Evolutionary conservation across 1,284 basidiomycete genomes (phyloP).

Genomic region (Sporisorium reilianum): DNA sequence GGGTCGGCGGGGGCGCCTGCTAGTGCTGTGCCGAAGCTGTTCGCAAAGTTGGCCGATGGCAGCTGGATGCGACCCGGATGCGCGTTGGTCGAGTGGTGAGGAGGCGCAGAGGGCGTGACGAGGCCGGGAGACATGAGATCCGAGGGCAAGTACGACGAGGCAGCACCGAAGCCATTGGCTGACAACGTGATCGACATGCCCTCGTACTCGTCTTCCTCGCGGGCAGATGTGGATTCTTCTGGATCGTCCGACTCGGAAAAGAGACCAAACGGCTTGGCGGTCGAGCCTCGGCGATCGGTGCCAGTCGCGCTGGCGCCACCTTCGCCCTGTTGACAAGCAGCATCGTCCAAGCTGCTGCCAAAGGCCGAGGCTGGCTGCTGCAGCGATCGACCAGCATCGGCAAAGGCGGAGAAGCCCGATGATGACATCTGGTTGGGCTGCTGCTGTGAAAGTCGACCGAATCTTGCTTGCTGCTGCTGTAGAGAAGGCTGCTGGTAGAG

Average conservation of each 20-base stretch:
- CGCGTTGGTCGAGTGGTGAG: conserved; percentile 5
- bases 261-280: conserved; percentile 17
- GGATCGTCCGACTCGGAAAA: conserved; percentile 8
- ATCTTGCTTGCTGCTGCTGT: conserved; percentile 17
- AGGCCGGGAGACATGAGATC: conserved; percentile 54
- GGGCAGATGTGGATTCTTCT: conserved; percentile 3
- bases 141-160: conserved; percentile 44
- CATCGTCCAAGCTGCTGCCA: conserved; percentile 6
- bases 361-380: conserved; percentile 23
- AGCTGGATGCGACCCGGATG: conserved; percentile 63
- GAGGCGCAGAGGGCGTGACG: conserved; percentile 30
- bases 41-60: conserved; percentile 45
- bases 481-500: conserved; percentile 29
- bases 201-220: conserved; percentile 12
- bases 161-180: conserved; percentile 33
- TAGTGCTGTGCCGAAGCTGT: conserved; percentile 26
- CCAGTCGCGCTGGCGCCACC: not conserved
- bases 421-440: conserved; percentile 20
- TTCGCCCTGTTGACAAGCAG: conserved; percentile 7
- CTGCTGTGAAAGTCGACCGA: conserved; percentile 27
- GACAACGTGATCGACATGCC: conserved; percentile 48
- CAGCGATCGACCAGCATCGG: conserved; percentile 11
- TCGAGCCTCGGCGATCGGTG: conserved; percentile 9
- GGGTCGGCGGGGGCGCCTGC: conserved; percentile 9
- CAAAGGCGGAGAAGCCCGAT: conserved; percentile 29